Base-by-base conservation (phyloP, 805 yeast genomes). In the Diddensiella santjacobensis region DNA sequence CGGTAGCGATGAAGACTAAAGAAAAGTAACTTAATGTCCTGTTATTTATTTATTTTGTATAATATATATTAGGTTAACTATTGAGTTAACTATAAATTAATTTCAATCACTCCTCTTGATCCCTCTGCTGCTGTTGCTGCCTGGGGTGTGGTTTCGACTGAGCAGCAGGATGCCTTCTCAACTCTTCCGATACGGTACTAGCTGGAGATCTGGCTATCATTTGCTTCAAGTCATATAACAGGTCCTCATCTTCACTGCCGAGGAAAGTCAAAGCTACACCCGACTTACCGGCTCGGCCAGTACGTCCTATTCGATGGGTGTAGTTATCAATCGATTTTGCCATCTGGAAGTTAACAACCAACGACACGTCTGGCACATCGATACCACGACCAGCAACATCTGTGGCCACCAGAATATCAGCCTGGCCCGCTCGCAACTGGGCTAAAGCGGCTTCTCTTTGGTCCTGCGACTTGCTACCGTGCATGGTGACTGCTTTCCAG, bases 341-440 rank as follows among this genome's bases (percentile, higher is more conserved):
- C 90, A 90, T 83, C 57, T 91, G 96, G 61, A 76, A 90, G 64
- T 91, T 93, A 18, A 93, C 65, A 6, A 91, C 98, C 30, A 90
- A 64, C 0, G 93, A 79, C 4, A 91, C 95, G 56, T 86, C 77
- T 1, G 88, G 83, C n/a, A 91, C 81, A 65, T 93, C 98, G 40
- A 91, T 79, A 63, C 99, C 99, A 69, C 99, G 78, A 2, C 96
- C 95, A 0, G 97, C 97, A 20, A 91, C 88, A 64, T 91, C 96
- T 0, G 98, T 93, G 2, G 97, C 98, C 15, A 91, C 81, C 38
- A 91, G 67, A 4, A 87, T 71, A 44, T 80, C 82, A 0, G 75
- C 76, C 20, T 69, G 66, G 1, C 84, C 82, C 3, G 66, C 54
- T 40, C 82, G 73, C 52, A 91, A 73, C 29, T 78, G 72, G 6